Base-by-base conservation (phyloP, 768 basidiomycete species). In the Harrya chromipes region DNA sequence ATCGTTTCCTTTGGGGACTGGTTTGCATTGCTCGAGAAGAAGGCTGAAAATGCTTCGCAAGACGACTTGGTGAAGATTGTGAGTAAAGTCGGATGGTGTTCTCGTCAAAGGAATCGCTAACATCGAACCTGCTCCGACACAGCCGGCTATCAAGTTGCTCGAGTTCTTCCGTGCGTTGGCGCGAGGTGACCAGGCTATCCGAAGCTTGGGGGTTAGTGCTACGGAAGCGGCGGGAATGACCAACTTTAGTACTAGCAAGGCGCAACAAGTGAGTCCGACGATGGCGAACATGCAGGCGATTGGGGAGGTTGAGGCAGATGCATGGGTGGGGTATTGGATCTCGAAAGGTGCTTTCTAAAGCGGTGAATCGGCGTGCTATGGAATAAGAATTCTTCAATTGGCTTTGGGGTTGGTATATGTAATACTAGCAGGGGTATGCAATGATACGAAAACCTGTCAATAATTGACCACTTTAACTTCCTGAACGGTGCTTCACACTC, bases 91-190 rank as follows among this genome's bases (percentile, higher is more conserved):
- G 9, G 1, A 17, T 1, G 17, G 4, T 29, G 3, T 23, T 14
- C 29, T 38, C 5, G 33, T n/a, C 16, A 27, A n/a, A 27, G 17
- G 19, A 1, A 19, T 23, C 2, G 20, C 31, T 45, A 6, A 50
- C 23, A 16, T 6, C 20, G 14, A 11, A 20, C 7, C 4, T 37
- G 2, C 7, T 11, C 7, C 6, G 4, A 56, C 16, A 4, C 33
- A 71, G 70, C 72, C 72, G 17, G 70, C 62, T 1, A 60, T 70
- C 44, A 70, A 72, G 46, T 38, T 72, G 1, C 55, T 72, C 17
- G 64, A 64, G 36, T 72, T 67, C 48, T 67, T 69, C 59, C 68
- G 65, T 7, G 29, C 16, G 17, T 47, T 68, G 46, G 46, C 59
- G 6, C 39, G 33, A 0, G 59, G 54, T 8, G 64, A 71, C 37